Conservation (phyloP, 192 early-diverging fungal species). For the Umbelopsis isabellina region DNA sequence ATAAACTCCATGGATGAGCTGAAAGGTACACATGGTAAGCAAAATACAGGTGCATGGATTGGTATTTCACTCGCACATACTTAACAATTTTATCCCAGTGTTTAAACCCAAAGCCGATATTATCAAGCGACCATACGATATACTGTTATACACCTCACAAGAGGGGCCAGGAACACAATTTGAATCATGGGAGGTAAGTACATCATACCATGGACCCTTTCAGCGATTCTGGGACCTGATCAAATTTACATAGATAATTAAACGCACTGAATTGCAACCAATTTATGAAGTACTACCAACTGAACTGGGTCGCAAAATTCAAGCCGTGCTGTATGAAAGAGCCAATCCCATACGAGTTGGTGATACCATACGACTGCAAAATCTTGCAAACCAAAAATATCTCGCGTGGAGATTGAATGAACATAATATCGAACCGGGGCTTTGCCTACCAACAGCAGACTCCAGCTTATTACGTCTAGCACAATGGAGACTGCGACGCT, state of each 20-base stretch:
- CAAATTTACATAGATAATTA: not conserved
- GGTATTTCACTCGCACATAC: not conserved
- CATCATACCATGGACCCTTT: not conserved
- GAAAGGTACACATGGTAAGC: not conserved
- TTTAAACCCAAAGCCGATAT: not conserved
- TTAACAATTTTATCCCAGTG: not conserved
- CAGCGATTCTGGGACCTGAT: not conserved
- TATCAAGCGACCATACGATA: not conserved
- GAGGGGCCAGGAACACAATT: not conserved
- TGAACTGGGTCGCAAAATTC: not conserved
- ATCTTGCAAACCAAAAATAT: not conserved
- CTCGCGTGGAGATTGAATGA: not conserved
- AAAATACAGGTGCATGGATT: not conserved
- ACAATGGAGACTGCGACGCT: constrained; percentile 1
- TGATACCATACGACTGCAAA: constrained; percentile 5
- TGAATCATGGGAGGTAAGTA: constrained; percentile 8
- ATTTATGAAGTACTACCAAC: not conserved
- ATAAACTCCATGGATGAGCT: constrained; percentile 10
- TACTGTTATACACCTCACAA: not conserved
- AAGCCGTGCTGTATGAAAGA: constrained; percentile 4
- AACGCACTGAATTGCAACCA: not conserved
- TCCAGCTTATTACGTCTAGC: not conserved
- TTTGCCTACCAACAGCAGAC: not conserved
- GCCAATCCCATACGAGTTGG: constrained; percentile 5
- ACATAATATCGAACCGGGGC: not conserved